Conservation (phyloP, 306 rosid genomes). For the Pterocarpus santalinus region DNA sequence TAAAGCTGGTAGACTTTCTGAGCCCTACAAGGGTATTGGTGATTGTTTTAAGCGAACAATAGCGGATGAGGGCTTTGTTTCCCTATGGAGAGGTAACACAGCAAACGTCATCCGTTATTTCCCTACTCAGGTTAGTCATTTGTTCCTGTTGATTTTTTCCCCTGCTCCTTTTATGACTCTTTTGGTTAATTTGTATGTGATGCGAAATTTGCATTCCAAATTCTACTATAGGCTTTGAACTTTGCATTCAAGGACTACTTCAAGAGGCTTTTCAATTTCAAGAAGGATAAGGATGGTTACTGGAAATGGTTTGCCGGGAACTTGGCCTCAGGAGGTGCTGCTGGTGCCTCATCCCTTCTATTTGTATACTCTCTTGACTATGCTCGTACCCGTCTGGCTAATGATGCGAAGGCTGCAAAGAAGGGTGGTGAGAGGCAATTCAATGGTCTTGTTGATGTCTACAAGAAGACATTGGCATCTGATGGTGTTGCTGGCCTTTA, state of each 20-base stretch:
- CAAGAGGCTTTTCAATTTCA: conserved; percentile 92
- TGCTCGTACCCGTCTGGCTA: conserved; percentile 86
- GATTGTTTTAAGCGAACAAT: conserved; percentile 78
- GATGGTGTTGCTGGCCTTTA: conserved; percentile 90
- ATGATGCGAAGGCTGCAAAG: conserved; percentile 88
- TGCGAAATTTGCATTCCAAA: conserved; percentile 32
- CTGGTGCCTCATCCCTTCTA: conserved; percentile 81
- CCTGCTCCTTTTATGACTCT: neutral
- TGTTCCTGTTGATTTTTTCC: neutral
- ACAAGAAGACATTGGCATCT: conserved; percentile 75
- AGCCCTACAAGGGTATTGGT: conserved; percentile 92
- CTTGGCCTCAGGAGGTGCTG: conserved; percentile 91
- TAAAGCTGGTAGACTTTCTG: conserved; percentile 77
- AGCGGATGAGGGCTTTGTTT: conserved; percentile 62
- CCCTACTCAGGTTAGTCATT: conserved; percentile 68
- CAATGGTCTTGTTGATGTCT: conserved; percentile 81
- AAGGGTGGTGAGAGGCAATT: conserved; percentile 91
- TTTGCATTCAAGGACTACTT: conserved; percentile 94
- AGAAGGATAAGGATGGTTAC: conserved; percentile 84
- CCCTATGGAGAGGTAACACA: conserved; percentile 92
- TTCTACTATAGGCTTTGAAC: conserved; percentile 71
- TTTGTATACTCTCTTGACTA: conserved; percentile 86
- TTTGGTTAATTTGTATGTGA: conserved; percentile 5
- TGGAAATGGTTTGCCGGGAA: conserved; percentile 95
- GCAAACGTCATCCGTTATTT: conserved; percentile 89